Evolutionary conservation across 2,329 filamentous ascomycete species (phyloP).

Genomic region (Scopulariopsis brevicaulis): DNA sequence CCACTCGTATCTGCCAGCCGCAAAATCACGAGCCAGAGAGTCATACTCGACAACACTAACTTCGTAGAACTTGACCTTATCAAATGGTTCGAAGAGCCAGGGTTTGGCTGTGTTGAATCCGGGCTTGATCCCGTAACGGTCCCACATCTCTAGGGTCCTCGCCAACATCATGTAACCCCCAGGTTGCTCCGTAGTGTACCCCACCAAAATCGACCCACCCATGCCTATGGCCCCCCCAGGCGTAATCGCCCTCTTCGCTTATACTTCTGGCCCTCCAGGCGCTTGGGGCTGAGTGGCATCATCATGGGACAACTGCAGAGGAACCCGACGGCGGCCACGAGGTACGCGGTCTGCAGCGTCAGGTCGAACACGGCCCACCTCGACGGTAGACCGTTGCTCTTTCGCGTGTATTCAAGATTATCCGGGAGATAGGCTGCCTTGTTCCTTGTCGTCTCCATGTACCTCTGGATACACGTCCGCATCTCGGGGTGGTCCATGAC

Average conservation of each 20-base stretch:
- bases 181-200: constrained; percentile 17
- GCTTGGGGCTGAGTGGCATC: constrained; percentile 2
- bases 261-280: constrained; percentile 14
- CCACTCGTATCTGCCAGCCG: constrained; percentile 16
- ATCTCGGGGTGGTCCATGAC: constrained; percentile 15
- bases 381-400: constrained; percentile 21
- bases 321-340: constrained; percentile 16
- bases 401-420: constrained; percentile 37
- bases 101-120: constrained; percentile 13
- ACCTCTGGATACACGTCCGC: constrained; percentile 37
- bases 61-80: constrained; percentile 17
- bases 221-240: constrained; percentile 19
- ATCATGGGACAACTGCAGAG: constrained; percentile 19
- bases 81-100: constrained; percentile 23
- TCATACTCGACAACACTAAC: constrained; percentile 18
- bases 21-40: constrained; percentile 13
- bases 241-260: constrained; percentile 17
- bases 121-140: constrained; percentile 10
- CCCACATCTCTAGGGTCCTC: constrained; percentile 17
- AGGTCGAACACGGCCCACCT: constrained; percentile 18
- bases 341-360: not conserved
- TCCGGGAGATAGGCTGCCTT: constrained; percentile 49
- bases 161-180: constrained; percentile 23
- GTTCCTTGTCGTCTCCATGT: constrained; percentile 46
- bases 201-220: constrained; percentile 17